Percentiles rank a stretch among this genome's conserved stretches.
Evolutionary conservation across 768 basidiomycete genomes (phyloP).

Genomic region (Pholiota conissans): DNA sequence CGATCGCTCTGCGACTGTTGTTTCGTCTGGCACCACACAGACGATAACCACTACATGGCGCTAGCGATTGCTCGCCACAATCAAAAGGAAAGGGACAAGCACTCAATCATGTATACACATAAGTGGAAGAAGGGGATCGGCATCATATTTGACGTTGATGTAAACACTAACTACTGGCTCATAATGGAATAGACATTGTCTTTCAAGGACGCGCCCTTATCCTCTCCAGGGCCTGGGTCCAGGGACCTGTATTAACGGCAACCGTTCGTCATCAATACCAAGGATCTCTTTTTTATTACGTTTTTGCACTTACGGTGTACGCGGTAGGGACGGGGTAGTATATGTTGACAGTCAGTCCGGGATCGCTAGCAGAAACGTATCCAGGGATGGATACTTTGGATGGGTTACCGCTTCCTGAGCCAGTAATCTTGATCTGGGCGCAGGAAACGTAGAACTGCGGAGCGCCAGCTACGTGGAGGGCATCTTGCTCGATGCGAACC

Average conservation of each 20-base stretch:
- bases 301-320: slow-evolving; percentile 27
- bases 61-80: no score
- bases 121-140: no score
- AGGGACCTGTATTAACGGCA: slow-evolving; percentile 10
- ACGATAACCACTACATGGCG: slow-evolving; percentile 16
- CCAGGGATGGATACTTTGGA: slow-evolving; percentile 47
- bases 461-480: slow-evolving; percentile 40
- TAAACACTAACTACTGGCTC: no score
- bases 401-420: slow-evolving; percentile 40
- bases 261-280: no score
- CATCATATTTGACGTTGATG: no score
- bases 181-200: background rate
- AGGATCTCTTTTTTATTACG: no score
- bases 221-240: slow-evolving; percentile 19
- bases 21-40: slow-evolving; percentile 30
- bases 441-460: slow-evolving; percentile 48
- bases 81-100: no score
- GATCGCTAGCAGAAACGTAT: slow-evolving; percentile 26
- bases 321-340: slow-evolving; percentile 36
- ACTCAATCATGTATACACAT: no score
- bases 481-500: slow-evolving; percentile 44
- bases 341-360: slow-evolving; percentile 42
- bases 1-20: slow-evolving; percentile 48
- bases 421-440: slow-evolving; percentile 42
- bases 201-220: background rate